phyloP scores from a whole-genome alignment of 169 alveolate genomes.

The Plasmodium sp. region DNA sequence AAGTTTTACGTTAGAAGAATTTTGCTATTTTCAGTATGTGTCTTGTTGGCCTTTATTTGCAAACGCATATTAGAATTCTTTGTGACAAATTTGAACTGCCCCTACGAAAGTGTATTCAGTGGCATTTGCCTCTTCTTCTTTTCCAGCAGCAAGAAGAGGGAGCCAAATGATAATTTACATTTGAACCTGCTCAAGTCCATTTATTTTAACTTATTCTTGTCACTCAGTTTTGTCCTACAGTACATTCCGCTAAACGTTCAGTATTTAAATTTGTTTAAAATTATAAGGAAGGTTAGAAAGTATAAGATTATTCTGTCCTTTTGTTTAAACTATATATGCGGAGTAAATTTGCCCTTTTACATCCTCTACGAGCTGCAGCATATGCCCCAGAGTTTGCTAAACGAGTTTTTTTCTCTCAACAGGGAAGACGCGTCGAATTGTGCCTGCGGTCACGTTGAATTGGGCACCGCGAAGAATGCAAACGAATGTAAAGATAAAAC shows the following conservation, averaged over 20 bases:
- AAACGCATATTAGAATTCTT: slow-evolving; percentile 44
- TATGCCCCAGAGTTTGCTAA: slow-evolving; percentile 24
- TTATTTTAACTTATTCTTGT: slow-evolving; percentile 59
- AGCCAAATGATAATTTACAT: slow-evolving; percentile 29
- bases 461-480: neutral
- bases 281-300: slow-evolving; percentile 66
- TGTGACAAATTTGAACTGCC: slow-evolving; percentile 25
- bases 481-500: slow-evolving; percentile 21
- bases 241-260: slow-evolving; percentile 64
- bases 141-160: neutral
- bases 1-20: slow-evolving; percentile 32
- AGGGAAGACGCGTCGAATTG: neutral
- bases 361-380: slow-evolving; percentile 20
- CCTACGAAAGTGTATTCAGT: slow-evolving; percentile 49
- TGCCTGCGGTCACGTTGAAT: neutral
- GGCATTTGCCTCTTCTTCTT: slow-evolving; percentile 35
- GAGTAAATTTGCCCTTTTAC: slow-evolving; percentile 57
- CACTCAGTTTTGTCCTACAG: slow-evolving; percentile 57
- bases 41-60: slow-evolving; percentile 48
- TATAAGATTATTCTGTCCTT: slow-evolving; percentile 37
- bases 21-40: slow-evolving; percentile 50
- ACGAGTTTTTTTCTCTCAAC: slow-evolving; percentile 29
- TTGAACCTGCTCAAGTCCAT: slow-evolving; percentile 52
- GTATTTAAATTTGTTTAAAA: slow-evolving; percentile 51
- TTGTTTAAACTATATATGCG: slow-evolving; percentile 67